phyloP scores from a whole-genome alignment of 208 protist genomes.

The Leishmania major region DNA sequence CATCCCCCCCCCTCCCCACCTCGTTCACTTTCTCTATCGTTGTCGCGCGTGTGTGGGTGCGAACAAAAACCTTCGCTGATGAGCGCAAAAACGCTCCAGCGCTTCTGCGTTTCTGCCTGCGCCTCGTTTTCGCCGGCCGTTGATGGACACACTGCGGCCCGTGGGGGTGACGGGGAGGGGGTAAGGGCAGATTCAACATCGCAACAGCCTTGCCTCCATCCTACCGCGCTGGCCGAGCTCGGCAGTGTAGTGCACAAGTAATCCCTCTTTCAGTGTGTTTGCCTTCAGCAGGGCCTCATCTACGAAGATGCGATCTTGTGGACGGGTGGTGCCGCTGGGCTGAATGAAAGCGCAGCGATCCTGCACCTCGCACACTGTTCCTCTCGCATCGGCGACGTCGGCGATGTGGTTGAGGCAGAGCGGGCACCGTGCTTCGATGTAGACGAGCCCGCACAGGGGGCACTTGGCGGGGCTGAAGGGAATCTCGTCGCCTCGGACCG shows the following conservation, averaged over 20 bases:
- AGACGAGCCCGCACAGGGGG: conserved; percentile 55
- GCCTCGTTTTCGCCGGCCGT: neutral
- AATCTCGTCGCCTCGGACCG: conserved; percentile 23
- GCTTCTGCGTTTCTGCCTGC: neutral
- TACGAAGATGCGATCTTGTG: conserved; percentile 52
- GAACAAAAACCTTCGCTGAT: neutral
- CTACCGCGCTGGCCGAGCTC: conserved; percentile 20
- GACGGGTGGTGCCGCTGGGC: conserved; percentile 44
- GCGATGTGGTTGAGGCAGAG: conserved; percentile 57
- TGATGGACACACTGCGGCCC: neutral
- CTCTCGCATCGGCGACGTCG: conserved; percentile 40
- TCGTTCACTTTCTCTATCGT: neutral
- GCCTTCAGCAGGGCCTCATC: conserved; percentile 18
- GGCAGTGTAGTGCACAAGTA: conserved; percentile 30
- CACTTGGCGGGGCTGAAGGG: conserved; percentile 77
- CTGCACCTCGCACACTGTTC: conserved; percentile 63
- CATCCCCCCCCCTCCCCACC: neutral
- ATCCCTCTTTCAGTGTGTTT: conserved; percentile 16
- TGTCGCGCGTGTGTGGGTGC: neutral
- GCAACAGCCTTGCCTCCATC: conserved; percentile 25
- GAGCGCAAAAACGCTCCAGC: neutral
- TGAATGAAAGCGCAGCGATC: conserved; percentile 64
- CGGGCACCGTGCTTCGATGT: conserved; percentile 78
- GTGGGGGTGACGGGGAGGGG: neutral
- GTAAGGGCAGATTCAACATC: conserved; percentile 4